Evolutionary conservation across 2,329 filamentous ascomycete species (phyloP), one percentile per base, ranked within the genome.

Genomic region (Aspergillus jensenii): DNA sequence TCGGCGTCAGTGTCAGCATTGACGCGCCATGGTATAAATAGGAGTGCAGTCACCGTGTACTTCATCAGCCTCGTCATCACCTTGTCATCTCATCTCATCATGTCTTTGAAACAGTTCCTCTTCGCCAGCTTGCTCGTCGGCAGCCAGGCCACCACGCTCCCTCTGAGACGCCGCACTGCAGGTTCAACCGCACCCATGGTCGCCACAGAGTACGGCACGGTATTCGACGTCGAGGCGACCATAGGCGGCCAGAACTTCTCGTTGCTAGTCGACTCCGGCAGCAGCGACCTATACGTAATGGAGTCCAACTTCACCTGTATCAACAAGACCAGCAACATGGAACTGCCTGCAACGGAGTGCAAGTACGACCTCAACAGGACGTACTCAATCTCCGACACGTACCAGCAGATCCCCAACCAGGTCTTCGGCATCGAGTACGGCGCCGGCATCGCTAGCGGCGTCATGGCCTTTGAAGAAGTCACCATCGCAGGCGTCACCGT

Each of bases 201-300:
- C 8, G 48, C 61, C 19, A 61, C 65, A 1, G 23, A 56, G n/a
- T 62, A 50, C 45, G 63, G 65, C 17, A 62, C 58, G n/a, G 46
- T 63, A 11, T 67, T 68, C 21, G 63, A 66, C 25, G 58, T 56
- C 7, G 52, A 61, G 9, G 57, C 68, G 8, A 53, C 39, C 0
- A 54, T 77, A 41, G 73, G 72, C 5, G 59, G 56, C 2, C 62
- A 75, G 44, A 67, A 54, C 3, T 70, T 80, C 49, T 56, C 73
- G 1, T 64, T 74, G 1, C 72, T 79, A 15, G 66, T 82, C 55
- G 80, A 82, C 59, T 81, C 78, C 4, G 80, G 80, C 15, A 79
- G 76, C 50, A 76, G 74, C 51, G 80, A 82, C 58, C 79, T 78
- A 0, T 82, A 79, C 76, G 65, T 81, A 2, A 70, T 74, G 2